phyloP scores from a whole-genome alignment of 2,329 filamentous ascomycete genomes.

The Xylaria sp. region DNA sequence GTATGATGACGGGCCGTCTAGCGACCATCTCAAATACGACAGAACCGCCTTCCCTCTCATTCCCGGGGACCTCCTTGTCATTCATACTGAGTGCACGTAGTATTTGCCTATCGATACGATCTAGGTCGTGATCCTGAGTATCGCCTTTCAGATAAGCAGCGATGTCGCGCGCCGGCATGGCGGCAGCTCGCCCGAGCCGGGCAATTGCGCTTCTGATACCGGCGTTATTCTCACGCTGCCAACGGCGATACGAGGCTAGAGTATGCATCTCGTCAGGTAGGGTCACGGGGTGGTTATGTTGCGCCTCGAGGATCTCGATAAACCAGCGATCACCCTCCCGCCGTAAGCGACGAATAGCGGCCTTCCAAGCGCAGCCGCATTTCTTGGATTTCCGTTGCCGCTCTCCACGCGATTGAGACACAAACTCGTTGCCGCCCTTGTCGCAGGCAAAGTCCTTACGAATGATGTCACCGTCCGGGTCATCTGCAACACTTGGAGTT shows the following conservation, averaged over 20 bases:
- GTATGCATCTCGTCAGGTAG: slow-evolving; percentile 39
- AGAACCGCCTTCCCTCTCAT: slow-evolving; percentile 21
- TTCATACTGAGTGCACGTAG: slow-evolving; percentile 38
- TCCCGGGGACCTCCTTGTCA: slow-evolving; percentile 33
- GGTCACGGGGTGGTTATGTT: slow-evolving; percentile 39
- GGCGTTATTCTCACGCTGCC: slow-evolving; percentile 41
- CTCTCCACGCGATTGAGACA: slow-evolving; percentile 40
- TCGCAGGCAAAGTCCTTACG: slow-evolving; percentile 41
- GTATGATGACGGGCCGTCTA: slow-evolving; percentile 36
- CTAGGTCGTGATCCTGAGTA: slow-evolving; percentile 34
- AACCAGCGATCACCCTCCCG: slow-evolving; percentile 41
- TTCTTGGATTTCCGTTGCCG: slow-evolving; percentile 39
- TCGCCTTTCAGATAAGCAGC: slow-evolving; percentile 37
- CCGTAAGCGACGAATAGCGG: slow-evolving; percentile 36
- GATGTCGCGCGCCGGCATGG: slow-evolving; percentile 36
- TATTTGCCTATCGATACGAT: slow-evolving; percentile 39
- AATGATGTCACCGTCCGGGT: slow-evolving; percentile 38
- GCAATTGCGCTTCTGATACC: slow-evolving; percentile 36
- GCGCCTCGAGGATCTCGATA: slow-evolving; percentile 36
- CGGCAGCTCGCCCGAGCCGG: slow-evolving; percentile 35
- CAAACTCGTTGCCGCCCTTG: slow-evolving; percentile 39
- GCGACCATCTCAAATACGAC: slow-evolving; percentile 37
- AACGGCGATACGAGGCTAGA: slow-evolving; percentile 40
- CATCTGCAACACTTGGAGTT: slow-evolving; percentile 13
- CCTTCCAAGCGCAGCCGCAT: slow-evolving; percentile 39